A percentile compares a stretch with the other conserved stretches of the same genome.
These are phyloP conservation scores for Hericium erinaceus DNA, from an alignment of 768 basidiomycete species.

Conservation along the genomic window DNA sequence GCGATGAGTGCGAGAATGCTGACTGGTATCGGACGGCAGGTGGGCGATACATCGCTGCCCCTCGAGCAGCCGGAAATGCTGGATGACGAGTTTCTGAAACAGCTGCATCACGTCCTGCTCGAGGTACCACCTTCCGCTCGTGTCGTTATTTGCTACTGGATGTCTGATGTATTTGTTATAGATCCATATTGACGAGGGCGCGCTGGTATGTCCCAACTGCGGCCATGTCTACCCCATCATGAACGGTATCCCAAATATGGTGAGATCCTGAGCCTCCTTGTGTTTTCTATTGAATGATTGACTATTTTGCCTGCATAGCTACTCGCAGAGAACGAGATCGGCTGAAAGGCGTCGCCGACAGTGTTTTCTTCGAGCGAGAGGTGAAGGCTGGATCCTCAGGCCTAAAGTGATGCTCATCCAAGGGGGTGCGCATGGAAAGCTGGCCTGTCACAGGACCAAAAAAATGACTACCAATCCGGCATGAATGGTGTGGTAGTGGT, in stretches of 20 bases:
- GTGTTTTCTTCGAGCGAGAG: no score
- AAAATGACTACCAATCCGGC: no score
- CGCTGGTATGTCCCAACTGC: conserved; percentile 91
- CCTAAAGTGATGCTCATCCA: no score
- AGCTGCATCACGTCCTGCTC: conserved; percentile 84
- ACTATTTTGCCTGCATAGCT: conserved; percentile 38
- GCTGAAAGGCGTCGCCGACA: conserved; percentile 19
- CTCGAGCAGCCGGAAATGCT: conserved; percentile 62
- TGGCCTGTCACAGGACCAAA: no score
- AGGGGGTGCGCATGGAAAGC: no score
- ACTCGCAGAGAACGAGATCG: conserved; percentile 87
- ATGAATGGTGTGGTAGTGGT: no score
- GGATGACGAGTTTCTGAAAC: conserved; percentile 75
- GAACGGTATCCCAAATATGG: conserved; percentile 98
- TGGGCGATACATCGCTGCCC: conserved; percentile 82
- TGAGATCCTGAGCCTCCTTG: conserved; percentile 22
- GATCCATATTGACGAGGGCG: conserved; percentile 89
- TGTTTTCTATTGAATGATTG: neutral
- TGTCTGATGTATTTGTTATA: conserved; percentile 23
- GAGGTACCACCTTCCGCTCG: conserved; percentile 46
- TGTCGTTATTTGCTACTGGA: neutral
- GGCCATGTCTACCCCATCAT: conserved; percentile 82
- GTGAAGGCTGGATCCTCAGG: no score
- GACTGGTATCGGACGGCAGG: conserved; percentile 31
- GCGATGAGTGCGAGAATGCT: neutral